Evolutionary conservation across 768 basidiomycete species (phyloP), one percentile per base, ranked within the genome.

Genomic region (Suillus discolor): DNA sequence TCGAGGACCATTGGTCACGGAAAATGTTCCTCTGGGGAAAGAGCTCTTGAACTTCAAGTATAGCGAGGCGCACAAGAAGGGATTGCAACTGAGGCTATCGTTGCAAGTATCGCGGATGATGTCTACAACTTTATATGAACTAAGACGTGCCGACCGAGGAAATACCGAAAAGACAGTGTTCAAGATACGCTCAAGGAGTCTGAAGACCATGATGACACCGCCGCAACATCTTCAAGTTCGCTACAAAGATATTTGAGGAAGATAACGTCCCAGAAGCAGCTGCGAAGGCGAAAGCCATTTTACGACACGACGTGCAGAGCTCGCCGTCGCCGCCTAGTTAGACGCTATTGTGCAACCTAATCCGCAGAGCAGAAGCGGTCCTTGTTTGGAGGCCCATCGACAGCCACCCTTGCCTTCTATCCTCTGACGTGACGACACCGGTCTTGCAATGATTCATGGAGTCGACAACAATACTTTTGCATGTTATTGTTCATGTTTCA

Each of bases 1-100:
- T 91, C 80, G 85, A 90, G 71, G 88, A 86, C 76, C 89, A 89
- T 28, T 16, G 4, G 70, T 97, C 82, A 84, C 88, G 64, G 87
- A 89, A 71, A 82, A 85, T 53, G 87, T 95, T 62, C 96, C 96
- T 2, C 82, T 92, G 45, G 94, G 88, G 34, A 85, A 90, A 67
- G 74, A 84, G 16, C 82, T 96, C 0, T 31, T 31, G 31, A 36
- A 36, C 77, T 81, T 96, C 51, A 90, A 96, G 65, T 94, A 88
- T 72, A 91, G 90, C 12, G 94, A 97, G 72, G 82, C 84, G 38
- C 81, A 88, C 64, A 84, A 87, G 16, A 84, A 87, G 16, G 82
- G 6, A 78, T 93, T 67, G 91, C 92, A 41, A 66, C 87, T 28
- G 81, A 84, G 60, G 82, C 88, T 67, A 83, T 86, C 51, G 70